Base-by-base conservation (phyloP, 1,284 basidiomycete species). In the Crucibulum cyathiforme region DNA sequence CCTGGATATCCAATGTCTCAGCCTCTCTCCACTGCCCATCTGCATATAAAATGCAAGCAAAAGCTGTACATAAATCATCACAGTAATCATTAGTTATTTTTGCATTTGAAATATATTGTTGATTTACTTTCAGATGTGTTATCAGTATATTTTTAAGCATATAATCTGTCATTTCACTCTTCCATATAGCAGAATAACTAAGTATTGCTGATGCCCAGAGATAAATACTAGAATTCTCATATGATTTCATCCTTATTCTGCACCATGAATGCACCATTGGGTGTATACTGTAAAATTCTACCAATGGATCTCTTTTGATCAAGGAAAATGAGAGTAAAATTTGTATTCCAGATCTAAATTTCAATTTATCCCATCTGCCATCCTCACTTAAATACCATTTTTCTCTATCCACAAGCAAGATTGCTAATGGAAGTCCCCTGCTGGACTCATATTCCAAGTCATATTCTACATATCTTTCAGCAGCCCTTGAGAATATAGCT, bases 261-360 rank as follows among this genome's bases (percentile, higher is more conserved):
- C 15, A 36, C 38, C 39, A 54, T 10, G 53, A 8, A 8, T 54
- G 53, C 12, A 54, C 53, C 8, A 54, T n/a, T 35, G 53, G 38
- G 45, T 43, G 53, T 9, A 54, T 15, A 5, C 9, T n/a, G 36
- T 43, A 45, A 2, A 12, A 1, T 12, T 12, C n/a, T n/a, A 15
- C 17, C 3, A 8, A 34, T n/a, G 13, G 24, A 17, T 36, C 35
- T 49, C 31, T 19, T 2, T 38, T 46, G 17, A 58, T 45, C 36
- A 58, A 15, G 5, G 58, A 58, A 35, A 47, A 58, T 9, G 53
- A 54, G 2, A 54, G 38, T 19, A 58, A 37, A 15, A 58, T 34
- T 49, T 34, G 19, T 34, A 58, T 58, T 43, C 58, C 38, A 35
- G 54, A 36, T 34, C 37, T 24, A 48, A 58, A 58, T 35, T n/a